These are phyloP conservation scores for Triangularia verruculosa DNA, from an alignment of 2,329 filamentous ascomycete genomes.

Conservation along the genomic window DNA sequence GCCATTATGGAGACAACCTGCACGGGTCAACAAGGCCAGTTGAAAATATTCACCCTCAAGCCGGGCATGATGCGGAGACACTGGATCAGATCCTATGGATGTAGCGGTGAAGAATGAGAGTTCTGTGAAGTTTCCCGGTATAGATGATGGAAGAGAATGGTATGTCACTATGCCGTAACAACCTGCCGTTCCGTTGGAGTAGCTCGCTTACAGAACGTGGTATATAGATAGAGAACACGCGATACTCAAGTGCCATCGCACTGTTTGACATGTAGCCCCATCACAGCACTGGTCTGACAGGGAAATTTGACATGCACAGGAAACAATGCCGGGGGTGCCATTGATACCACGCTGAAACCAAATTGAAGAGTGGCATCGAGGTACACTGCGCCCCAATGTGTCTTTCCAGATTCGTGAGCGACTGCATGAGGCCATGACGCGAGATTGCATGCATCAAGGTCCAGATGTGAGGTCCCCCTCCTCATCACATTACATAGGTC, in stretches of 20 bases:
- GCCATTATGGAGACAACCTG: background rate
- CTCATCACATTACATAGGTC: background rate
- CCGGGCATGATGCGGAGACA: background rate
- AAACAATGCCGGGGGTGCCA: background rate
- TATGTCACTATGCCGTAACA: no score
- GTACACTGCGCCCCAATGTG: background rate
- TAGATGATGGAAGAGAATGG: no score
- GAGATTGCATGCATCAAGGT: background rate
- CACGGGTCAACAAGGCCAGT: background rate
- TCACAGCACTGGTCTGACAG: background rate
- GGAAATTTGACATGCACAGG: background rate
- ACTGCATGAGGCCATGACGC: background rate
- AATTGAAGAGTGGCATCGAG: background rate
- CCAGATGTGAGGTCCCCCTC: background rate
- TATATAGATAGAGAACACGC: background rate
- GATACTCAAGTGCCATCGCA: background rate
- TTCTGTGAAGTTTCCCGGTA: no score
- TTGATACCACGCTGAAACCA: background rate
- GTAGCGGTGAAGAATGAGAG: background rate
- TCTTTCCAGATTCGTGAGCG: background rate
- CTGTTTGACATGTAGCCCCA: background rate
- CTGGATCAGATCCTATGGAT: background rate
- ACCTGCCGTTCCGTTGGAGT: no score
- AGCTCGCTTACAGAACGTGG: background rate
- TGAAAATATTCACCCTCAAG: background rate